Percentiles rank a stretch among this genome's conserved stretches.
These are phyloP conservation scores for Monilinia fructicola DNA, from an alignment of 2,329 filamentous ascomycete species.

Conservation along the genomic window DNA sequence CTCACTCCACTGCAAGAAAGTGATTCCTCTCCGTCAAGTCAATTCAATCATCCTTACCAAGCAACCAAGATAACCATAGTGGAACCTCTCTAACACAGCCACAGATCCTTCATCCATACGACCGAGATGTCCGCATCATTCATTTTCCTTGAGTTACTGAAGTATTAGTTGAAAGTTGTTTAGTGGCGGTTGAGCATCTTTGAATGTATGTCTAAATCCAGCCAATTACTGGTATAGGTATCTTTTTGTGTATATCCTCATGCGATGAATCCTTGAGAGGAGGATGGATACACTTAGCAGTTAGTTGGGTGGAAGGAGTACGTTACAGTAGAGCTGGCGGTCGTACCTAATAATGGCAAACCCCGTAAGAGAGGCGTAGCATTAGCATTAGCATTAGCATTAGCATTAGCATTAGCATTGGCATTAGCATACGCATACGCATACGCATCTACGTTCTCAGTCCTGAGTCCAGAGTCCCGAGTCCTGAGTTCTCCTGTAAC, in stretches of 20 bases:
- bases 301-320: too few species aligned
- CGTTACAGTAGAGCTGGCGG: too few species aligned
- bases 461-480: too few species aligned
- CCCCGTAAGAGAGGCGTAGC: too few species aligned
- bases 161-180: not conserved
- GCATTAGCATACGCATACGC: too few species aligned
- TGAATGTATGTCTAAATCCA: not conserved
- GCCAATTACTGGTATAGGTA: not conserved
- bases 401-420: too few species aligned
- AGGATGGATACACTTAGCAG: too few species aligned
- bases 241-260: not conserved
- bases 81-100: not conserved
- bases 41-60: not conserved
- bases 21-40: slow-evolving; percentile 8
- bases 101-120: not conserved
- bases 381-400: too few species aligned
- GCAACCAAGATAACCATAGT: not conserved
- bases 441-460: too few species aligned
- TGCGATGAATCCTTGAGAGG: not conserved
- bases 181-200: not conserved
- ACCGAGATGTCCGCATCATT: slow-evolving; percentile 7
- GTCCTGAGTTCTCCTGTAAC: too few species aligned
- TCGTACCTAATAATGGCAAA: too few species aligned
- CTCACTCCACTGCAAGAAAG: slow-evolving; percentile 4
- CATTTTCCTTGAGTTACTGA: not conserved